phyloP scores from a whole-genome alignment of 768 basidiomycete species.

The Dendrothele bispora region DNA sequence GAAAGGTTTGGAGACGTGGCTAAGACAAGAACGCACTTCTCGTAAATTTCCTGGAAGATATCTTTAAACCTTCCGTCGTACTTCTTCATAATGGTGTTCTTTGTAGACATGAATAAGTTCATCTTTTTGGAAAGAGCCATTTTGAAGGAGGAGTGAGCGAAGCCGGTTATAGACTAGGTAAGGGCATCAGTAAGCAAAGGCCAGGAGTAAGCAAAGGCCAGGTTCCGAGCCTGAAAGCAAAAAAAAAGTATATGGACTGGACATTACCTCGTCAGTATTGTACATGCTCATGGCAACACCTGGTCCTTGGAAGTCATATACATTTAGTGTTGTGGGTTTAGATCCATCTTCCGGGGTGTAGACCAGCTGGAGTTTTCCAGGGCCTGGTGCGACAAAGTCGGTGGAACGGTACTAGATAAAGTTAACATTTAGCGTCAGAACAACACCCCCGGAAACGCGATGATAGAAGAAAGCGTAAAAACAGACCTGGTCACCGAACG shows the following conservation, averaged over 20 bases:
- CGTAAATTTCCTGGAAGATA: constrained; percentile 97
- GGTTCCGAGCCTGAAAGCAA: background rate
- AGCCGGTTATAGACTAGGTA: constrained; percentile 81
- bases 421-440: background rate
- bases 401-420: constrained; percentile 95
- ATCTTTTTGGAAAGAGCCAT: constrained; percentile 85
- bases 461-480: too few relatives aligned
- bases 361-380: constrained; percentile 92
- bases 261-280: constrained; percentile 86
- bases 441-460: background rate
- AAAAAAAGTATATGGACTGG: constrained; percentile 1
- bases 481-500: constrained; percentile 91
- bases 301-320: constrained; percentile 90
- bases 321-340: constrained; percentile 66
- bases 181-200: background rate
- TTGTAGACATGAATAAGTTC: constrained; percentile 94
- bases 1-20: background rate
- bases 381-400: constrained; percentile 87
- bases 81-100: constrained; percentile 96
- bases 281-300: constrained; percentile 98
- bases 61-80: constrained; percentile 99
- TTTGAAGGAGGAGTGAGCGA: constrained; percentile 98
- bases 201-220: too few relatives aligned
- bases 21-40: constrained; percentile 49
- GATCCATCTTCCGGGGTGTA: constrained; percentile 82